phyloP scores from a whole-genome alignment of 2,329 filamentous ascomycete genomes.

The Didymella sp. region DNA sequence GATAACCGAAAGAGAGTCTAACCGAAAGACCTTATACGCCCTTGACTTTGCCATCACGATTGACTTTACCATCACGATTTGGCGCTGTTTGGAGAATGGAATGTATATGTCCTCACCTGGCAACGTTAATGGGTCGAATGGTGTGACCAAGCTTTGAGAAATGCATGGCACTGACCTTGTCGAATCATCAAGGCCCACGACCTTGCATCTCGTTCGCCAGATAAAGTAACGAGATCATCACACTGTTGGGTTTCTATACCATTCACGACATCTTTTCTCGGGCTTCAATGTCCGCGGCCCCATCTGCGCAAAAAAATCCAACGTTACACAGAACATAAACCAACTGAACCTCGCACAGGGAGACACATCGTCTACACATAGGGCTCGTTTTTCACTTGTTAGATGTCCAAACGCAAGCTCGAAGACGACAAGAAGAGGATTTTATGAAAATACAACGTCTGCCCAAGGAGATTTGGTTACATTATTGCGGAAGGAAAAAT shows the following conservation, averaged over 20 bases:
- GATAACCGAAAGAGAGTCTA: neutral
- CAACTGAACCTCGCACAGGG: neutral
- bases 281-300: neutral
- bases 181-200: neutral
- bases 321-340: neutral
- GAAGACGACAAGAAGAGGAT: too few relatives aligned
- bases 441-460: neutral
- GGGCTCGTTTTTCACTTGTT: neutral
- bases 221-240: neutral
- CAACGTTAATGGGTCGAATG: slow-evolving; percentile 3
- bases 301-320: neutral
- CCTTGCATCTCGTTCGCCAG: slow-evolving; percentile 5
- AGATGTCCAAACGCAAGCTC: neutral
- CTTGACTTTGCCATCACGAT: neutral
- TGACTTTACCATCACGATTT: neutral
- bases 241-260: neutral
- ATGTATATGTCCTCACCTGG: slow-evolving; percentile 2
- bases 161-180: neutral
- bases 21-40: slow-evolving; percentile 6
- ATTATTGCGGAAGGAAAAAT: neutral
- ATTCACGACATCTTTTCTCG: neutral
- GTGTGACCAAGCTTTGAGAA: neutral
- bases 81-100: slow-evolving; percentile 7
- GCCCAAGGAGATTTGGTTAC: too few relatives aligned
- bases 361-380: neutral